Evolutionary conservation across 1,284 basidiomycete species (phyloP), one percentile per base, ranked within the genome.

Genomic region (Sporisorium scitamineum): DNA sequence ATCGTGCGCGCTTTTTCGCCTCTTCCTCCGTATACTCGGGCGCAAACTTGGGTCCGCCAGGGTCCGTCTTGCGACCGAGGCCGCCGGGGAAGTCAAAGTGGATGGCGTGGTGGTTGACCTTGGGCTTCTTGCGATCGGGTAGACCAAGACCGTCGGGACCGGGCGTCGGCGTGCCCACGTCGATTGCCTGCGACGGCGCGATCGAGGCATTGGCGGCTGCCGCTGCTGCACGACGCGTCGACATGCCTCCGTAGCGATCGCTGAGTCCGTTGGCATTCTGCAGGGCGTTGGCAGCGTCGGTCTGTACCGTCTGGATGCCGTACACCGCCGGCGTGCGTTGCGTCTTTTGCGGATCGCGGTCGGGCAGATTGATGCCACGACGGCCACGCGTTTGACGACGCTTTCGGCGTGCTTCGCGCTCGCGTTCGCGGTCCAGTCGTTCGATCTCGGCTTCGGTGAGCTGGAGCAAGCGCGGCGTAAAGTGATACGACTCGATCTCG

Each of bases 261-360:
- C 66, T 65, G 47, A 65, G 58, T 14, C 62, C 68, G 39, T 65
- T 75, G 31, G 47, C 53, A 24, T 53, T 50, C 52, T 68, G 55
- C 61, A 70, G 32, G 16, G 68, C 52, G 13, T 39, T 48, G 8
- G 61, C 61, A 8, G 68, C 54, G 24, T 71, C 81, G 24, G 72
- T 60, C 48, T 68, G 61, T 1, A 70, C 80, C 31, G 75, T 80
- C 52, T 84, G 83, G 22, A 84, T 78, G 55, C 83, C 83, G 24
- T 61, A 81, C 18, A 85, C 76, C 20, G 81, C 82, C 2, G 82
- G 78, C 29, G 84, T 83, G 39, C 97, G 91, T 85, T 92, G 92
- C 10, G 97, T 98, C 86, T 94, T 91, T 82, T 93, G 90, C 3
- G 94, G 92, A 76, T 99, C 96, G 58, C 95, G 91, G 83, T 99